Base-by-base conservation (phyloP, 2,329 filamentous ascomycete genomes). In the Fusarium armeniacum region DNA sequence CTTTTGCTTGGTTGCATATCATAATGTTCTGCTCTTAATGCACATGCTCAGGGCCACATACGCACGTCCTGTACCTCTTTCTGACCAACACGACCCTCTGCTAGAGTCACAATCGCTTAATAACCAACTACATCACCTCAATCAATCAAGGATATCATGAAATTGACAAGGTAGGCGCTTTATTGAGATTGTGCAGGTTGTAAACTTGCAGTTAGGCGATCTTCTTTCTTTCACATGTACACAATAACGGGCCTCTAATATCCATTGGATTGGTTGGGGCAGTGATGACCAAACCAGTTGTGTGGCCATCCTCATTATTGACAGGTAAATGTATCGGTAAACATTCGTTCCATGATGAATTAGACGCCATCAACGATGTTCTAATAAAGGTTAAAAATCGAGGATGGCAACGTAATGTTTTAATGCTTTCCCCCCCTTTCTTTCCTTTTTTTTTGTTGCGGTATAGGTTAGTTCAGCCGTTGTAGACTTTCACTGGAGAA, bases 21-120 rank as follows among this genome's bases (percentile, higher is more conserved):
- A 36, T 28, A 60, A 54, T 61, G 28, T 65, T 53, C 36, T 53
- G 30, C 54, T 35, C 33, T 61, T 61, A 45, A 65, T 65, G 47
- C 62, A 43, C 38, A 60, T 60, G 44, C 45, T 47, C 45, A 38
- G 38, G 46, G 28, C 35, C 53, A 41, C 33, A 26, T 36, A 46
- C 52, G 24, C 52, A 52, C 55, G 18, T 61, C 15, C 45, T 57
- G n/a, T n/a, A 24, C 30, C 46, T 49, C 28, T 43, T 56, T 54
- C 53, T 15, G 30, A 45, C 28, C n/a, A 44, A 40, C 32, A 36
- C 33, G 49, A 49, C 36, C 20, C 33, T 58, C 47, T n/a, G 11
- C 26, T 32, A 22, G 30, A 35, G 26, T 53, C 47, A 60, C 60
- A 49, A 44, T 49, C 57, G 43, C 60, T 63, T 41, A 62, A 15